Percentiles rank a stretch among this genome's conserved stretches.
These are phyloP conservation scores for Zhuliangozyma blackwelliae DNA, from an alignment of 1,139 yeast genomes.

Conservation along the genomic window DNA sequence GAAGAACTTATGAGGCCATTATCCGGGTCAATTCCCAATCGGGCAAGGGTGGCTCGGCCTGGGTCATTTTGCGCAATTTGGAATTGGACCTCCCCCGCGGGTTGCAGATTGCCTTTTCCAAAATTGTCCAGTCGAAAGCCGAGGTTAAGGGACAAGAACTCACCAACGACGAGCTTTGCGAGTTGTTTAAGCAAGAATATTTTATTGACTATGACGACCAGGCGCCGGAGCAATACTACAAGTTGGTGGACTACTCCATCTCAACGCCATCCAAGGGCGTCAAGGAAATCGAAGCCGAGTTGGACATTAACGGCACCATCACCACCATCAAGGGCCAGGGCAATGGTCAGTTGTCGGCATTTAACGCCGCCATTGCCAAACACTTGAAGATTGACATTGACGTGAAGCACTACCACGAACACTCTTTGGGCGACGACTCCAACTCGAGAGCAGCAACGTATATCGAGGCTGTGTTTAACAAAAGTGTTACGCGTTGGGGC, in stretches of 20 bases:
- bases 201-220: constrained; percentile 51
- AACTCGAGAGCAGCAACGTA: constrained; percentile 87
- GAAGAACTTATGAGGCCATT: constrained; percentile 95
- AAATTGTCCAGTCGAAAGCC: constrained; percentile 75
- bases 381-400: constrained; percentile 56
- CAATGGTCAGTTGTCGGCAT: constrained; percentile 94
- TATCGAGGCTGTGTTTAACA: constrained; percentile 59
- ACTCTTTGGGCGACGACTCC: constrained; percentile 85
- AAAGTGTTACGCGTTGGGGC: constrained; percentile 71
- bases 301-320: constrained; percentile 45
- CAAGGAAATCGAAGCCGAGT: constrained; percentile 32
- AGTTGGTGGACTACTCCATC: constrained; percentile 50
- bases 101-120: constrained; percentile 85
- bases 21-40: constrained; percentile 97
- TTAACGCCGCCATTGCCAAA: constrained; percentile 68
- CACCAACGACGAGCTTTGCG: constrained; percentile 69
- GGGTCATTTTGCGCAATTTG: constrained; percentile 85
- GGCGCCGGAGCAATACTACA: constrained; percentile 24
- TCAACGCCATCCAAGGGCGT: constrained; percentile 28
- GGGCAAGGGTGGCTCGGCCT: constrained; percentile 98
- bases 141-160: constrained; percentile 84
- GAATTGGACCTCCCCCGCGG: constrained; percentile 92
- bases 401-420: constrained; percentile 86
- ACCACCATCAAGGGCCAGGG: constrained; percentile 65
- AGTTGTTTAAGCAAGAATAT: constrained; percentile 69